Percentiles rank a stretch among this genome's conserved stretches.
These are phyloP conservation scores for Fagopyrum tataricum DNA, from an alignment of 148 eudicot species.

Conservation along the genomic window DNA sequence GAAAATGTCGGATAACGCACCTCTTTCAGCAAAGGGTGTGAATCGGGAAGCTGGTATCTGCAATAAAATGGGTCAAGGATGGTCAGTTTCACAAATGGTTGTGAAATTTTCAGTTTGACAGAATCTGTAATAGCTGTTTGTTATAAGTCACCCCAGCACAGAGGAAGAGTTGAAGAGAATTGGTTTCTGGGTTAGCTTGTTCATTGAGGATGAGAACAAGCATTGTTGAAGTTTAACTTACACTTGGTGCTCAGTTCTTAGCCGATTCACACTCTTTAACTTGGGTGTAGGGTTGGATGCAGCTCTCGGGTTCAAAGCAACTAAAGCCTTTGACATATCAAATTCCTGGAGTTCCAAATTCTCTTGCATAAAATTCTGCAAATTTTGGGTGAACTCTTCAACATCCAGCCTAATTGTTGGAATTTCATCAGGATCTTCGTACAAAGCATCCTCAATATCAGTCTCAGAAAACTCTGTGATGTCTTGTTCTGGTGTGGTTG, in stretches of 20 bases:
- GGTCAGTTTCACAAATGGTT: not conserved
- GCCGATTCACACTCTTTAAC: constrained; percentile 22
- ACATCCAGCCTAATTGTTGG: constrained; percentile 27
- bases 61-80: constrained; percentile 19
- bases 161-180: not conserved
- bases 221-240: constrained; percentile 22
- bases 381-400: constrained; percentile 19
- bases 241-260: constrained; percentile 44
- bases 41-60: constrained; percentile 70
- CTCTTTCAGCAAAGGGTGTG: constrained; percentile 53
- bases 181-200: not conserved
- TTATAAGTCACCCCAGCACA: not conserved
- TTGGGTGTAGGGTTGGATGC: constrained; percentile 29
- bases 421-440: constrained; percentile 21
- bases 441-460: constrained; percentile 32
- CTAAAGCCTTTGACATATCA: constrained; percentile 31
- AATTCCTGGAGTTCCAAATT: constrained; percentile 17
- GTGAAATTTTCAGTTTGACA: not conserved
- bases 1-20: constrained; percentile 26
- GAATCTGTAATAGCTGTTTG: not conserved
- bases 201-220: not conserved
- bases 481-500: constrained; percentile 29
- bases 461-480: constrained; percentile 17
- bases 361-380: constrained; percentile 13
- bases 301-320: constrained; percentile 20